Percentiles rank a stretch among this genome's conserved stretches.
Conservation (phyloP, 345 rosid species). For the Rhizophora apiculata region DNA sequence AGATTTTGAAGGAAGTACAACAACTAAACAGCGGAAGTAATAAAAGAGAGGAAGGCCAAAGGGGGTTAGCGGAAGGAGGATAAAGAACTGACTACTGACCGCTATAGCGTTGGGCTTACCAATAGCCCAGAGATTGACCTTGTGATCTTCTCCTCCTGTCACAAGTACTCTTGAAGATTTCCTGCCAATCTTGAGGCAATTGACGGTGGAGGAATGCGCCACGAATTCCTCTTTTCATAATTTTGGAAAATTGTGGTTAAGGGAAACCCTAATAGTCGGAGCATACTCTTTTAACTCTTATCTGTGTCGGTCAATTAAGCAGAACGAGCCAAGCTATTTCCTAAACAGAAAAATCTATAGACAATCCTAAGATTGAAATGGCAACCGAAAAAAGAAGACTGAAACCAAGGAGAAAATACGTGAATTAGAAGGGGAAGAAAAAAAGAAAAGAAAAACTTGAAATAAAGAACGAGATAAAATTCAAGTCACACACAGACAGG, state of each 20-base stretch:
- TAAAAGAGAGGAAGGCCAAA: not conserved
- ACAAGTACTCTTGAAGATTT: constrained; percentile 91
- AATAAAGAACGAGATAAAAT: constrained; percentile 13
- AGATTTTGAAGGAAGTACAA: not conserved
- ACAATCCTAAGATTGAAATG: not conserved
- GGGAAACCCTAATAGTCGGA: constrained; percentile 30
- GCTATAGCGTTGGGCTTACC: constrained; percentile 97
- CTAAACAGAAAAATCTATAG: not conserved
- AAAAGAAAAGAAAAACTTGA: not conserved
- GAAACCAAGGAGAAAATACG: constrained; percentile 6
- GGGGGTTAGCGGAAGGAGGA: not conserved
- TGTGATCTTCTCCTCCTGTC: constrained; percentile 98
- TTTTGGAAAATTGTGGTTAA: constrained; percentile 36
- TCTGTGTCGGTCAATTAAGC: constrained; percentile 9
- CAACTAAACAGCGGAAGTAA: not conserved
- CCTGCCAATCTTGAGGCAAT: constrained; percentile 96
- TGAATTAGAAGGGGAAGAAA: not conserved
- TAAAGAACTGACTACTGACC: constrained; percentile 50
- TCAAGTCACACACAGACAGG: not conserved
- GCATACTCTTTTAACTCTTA: not conserved
- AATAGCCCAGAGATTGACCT: constrained; percentile 99
- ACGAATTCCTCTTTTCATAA: constrained; percentile 86
- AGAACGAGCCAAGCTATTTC: not conserved
- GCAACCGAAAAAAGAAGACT: not conserved
- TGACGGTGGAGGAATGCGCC: constrained; percentile 89